Evolutionary conservation across 2,329 filamentous ascomycete genomes (phyloP), one percentile per base, ranked within the genome.

Genomic region (Clarireedia sp.): DNA sequence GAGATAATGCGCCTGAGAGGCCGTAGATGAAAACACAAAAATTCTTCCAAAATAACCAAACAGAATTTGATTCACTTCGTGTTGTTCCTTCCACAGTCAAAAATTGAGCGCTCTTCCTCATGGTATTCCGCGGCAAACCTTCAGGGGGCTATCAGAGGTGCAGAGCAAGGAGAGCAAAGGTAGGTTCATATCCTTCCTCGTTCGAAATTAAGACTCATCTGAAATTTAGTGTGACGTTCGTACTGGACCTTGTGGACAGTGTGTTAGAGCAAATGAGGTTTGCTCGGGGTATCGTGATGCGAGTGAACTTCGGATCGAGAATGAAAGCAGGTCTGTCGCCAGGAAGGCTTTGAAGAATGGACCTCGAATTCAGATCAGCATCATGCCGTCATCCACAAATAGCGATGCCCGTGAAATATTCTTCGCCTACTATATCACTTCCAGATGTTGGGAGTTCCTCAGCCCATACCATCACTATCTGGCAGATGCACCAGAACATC

Each of bases 121-220:
- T 36, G 38, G n/a, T 33, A 17, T 54, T 33, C 40, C 37, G 52
- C 38, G 52, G 57, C 3, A 57, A 55, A 41, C 52, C 48, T 17
- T 62, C 56, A 8, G 56, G 53, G 55, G 55, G 55, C 16, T 60
- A 54, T 23, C n/a, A 54, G 45, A 50, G 52, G 45, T 64, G 54
- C 40, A 54, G 55, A 53, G 49, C 16, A n/a, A 49, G 58, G 49
- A 53, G 55, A 53, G 47, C 58, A 19, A 61, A 57, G 46, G 61
- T 58, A 16, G 48, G n/a, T 16, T 26, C 44, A 26, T 14, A n/a
- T 43, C 43, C 29, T 5, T 21, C n/a, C 6, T 23, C 16, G 4
- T 3, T 53, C 29, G 12, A 48, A 38, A 14, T 4, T 3, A 8
- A 3, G 3, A 55, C 8, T 21, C 38, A 6, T 9, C 2, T 2